A percentile compares a stretch with the other conserved stretches of the same genome.
phyloP scores from a whole-genome alignment of 164 flowering plant genomes.

The Tinospora cordifolia region DNA sequence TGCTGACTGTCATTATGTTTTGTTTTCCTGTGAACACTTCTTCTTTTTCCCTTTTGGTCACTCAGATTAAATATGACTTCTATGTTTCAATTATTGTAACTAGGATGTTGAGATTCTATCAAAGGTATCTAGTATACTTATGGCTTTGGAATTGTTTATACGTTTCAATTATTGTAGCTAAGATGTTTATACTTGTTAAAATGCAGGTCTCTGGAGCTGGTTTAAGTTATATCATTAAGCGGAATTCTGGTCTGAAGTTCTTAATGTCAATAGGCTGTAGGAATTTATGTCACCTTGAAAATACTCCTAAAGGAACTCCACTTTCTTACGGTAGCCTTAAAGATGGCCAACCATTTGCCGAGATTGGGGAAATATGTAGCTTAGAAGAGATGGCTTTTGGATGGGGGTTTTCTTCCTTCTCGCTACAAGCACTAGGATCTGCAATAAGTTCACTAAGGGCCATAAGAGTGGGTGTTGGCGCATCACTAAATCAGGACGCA shows the following conservation, averaged over 20 bases:
- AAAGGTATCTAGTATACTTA: too few species aligned
- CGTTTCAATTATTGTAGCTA: not conserved
- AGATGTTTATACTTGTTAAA: slow-evolving; percentile 7
- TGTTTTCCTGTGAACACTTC: too few species aligned
- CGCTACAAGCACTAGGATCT: slow-evolving; percentile 43
- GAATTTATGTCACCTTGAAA: slow-evolving; percentile 32
- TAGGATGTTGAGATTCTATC: too few species aligned
- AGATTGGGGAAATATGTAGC: slow-evolving; percentile 35
- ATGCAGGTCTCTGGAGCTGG: slow-evolving; percentile 57
- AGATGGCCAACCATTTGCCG: slow-evolving; percentile 23
- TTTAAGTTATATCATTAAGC: slow-evolving; percentile 33
- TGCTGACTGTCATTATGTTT: too few species aligned
- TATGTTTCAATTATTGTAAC: too few species aligned
- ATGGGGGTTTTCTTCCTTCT: slow-evolving; percentile 60
- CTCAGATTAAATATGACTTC: too few species aligned
- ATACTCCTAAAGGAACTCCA: slow-evolving; percentile 14
- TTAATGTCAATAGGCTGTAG: slow-evolving; percentile 55
- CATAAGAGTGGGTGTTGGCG: slow-evolving; percentile 67
- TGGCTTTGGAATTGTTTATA: too few species aligned
- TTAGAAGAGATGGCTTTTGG: slow-evolving; percentile 59
- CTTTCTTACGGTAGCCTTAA: slow-evolving; percentile 8
- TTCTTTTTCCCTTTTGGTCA: too few species aligned
- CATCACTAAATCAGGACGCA: slow-evolving; percentile 43
- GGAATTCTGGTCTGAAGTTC: slow-evolving; percentile 46
- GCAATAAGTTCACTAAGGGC: slow-evolving; percentile 37